Conservation (phyloP, 2,329 filamentous ascomycete species). For the Aspergillus sergii region DNA sequence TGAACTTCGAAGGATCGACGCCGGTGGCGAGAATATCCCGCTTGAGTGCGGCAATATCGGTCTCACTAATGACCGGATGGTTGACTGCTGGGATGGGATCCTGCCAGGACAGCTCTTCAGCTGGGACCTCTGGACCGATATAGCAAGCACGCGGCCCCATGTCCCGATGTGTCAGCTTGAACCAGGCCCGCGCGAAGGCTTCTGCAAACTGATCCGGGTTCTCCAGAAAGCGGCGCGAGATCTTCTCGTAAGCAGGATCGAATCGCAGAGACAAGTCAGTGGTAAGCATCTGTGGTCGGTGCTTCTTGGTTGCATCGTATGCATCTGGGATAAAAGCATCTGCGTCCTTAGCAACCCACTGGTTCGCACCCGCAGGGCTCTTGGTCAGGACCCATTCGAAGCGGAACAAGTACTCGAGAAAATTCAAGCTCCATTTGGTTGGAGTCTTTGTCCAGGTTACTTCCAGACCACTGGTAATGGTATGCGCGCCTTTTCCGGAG, state of each 20-base stretch:
- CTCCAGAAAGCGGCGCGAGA: constrained; percentile 69
- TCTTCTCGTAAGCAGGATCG: constrained; percentile 75
- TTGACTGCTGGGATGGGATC: constrained; percentile 67
- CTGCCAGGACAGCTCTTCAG: constrained; percentile 72
- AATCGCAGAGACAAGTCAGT: constrained; percentile 72
- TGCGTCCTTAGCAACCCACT: constrained; percentile 73
- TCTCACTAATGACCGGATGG: constrained; percentile 62
- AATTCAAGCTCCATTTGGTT: constrained; percentile 74
- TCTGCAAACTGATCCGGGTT: constrained; percentile 70
- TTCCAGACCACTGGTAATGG: constrained; percentile 76
- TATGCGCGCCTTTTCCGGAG: constrained; percentile 69
- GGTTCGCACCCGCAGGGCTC: constrained; percentile 74
- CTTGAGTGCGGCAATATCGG: constrained; percentile 68
- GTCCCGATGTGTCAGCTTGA: constrained; percentile 81
- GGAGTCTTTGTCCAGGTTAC: constrained; percentile 79
- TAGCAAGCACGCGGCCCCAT: constrained; percentile 72
- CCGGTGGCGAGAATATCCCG: constrained; percentile 66
- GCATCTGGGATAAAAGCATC: constrained; percentile 71
- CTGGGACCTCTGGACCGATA: constrained; percentile 73
- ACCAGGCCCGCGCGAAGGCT: constrained; percentile 74
- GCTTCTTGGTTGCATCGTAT: constrained; percentile 71
- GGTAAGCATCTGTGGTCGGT: constrained; percentile 74
- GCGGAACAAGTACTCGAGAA: constrained; percentile 75
- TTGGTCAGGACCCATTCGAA: constrained; percentile 77
- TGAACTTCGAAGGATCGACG: constrained; percentile 62